Percentiles rank a stretch among this genome's conserved stretches.
Evolutionary conservation across 2,329 filamentous ascomycete species (phyloP).

Genomic region (Lizonia empirigonia): DNA sequence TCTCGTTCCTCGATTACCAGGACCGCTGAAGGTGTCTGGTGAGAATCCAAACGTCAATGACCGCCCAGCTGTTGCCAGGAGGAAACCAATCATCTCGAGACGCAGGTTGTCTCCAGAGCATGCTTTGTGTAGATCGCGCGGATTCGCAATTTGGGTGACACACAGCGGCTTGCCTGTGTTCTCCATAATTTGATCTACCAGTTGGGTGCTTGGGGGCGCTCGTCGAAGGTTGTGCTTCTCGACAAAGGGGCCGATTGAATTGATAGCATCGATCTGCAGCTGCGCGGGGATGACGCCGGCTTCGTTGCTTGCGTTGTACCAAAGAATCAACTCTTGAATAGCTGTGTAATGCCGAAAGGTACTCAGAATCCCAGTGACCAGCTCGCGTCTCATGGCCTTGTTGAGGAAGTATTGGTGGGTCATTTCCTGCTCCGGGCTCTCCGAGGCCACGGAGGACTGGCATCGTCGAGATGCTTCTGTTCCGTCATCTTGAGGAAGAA

Average conservation of each 20-base stretch:
- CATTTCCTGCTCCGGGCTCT: constrained; percentile 35
- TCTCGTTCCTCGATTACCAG: constrained; percentile 22
- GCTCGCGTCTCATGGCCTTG: constrained; percentile 39
- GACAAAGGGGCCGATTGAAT: constrained; percentile 35
- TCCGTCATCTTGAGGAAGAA: constrained; percentile 37
- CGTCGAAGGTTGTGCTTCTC: constrained; percentile 39
- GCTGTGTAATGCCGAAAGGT: constrained; percentile 34
- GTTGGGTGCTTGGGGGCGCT: constrained; percentile 29
- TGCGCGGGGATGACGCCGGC: constrained; percentile 45
- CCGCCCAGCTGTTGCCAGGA: constrained; percentile 48
- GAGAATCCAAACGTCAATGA: constrained; percentile 35
- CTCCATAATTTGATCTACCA: constrained; percentile 36
- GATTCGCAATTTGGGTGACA: constrained; percentile 32
- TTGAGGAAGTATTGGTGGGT: constrained; percentile 39
- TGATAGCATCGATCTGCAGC: constrained; percentile 44
- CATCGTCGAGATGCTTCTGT: constrained; percentile 21
- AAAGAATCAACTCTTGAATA: constrained; percentile 33
- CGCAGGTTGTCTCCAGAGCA: constrained; percentile 48
- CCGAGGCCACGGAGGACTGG: constrained; percentile 32
- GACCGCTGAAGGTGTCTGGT: constrained; percentile 28
- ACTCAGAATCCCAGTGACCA: constrained; percentile 36
- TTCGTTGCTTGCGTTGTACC: constrained; percentile 37
- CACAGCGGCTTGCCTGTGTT: constrained; percentile 36
- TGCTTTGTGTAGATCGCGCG: constrained; percentile 45
- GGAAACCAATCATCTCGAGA: constrained; percentile 48